Conservation (phyloP, 768 basidiomycete genomes). For the Daedalea quercina region DNA sequence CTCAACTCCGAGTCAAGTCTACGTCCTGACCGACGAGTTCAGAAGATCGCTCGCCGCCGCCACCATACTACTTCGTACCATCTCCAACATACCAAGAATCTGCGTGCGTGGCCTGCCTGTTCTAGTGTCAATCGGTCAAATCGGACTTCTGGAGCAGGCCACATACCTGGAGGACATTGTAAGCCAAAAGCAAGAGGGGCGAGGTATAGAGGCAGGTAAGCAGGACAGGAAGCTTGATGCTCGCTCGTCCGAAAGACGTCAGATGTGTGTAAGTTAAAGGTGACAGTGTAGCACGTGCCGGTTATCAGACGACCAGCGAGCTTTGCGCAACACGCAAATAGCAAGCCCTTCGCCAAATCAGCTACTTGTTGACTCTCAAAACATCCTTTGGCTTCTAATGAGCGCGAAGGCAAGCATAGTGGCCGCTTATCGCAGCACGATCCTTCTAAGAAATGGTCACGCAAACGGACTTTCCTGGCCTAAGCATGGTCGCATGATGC, state of each 20-base stretch:
- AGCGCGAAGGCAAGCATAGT: too few relatives aligned
- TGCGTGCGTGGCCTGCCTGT: slow-evolving; percentile 74
- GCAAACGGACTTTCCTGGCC: not conserved
- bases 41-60: not conserved
- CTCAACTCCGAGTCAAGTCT: slow-evolving; percentile 57
- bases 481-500: slow-evolving; percentile 34
- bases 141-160: not conserved
- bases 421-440: not conserved
- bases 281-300: not conserved
- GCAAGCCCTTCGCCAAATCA: too few relatives aligned
- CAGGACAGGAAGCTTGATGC: not conserved
- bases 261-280: too few relatives aligned
- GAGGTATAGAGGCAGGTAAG: not conserved
- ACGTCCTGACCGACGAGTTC: slow-evolving; percentile 32
- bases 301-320: not conserved
- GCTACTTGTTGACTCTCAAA: too few relatives aligned
- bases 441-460: not conserved
- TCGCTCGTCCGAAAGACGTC: too few relatives aligned
- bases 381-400: too few relatives aligned
- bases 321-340: too few relatives aligned
- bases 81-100: slow-evolving; percentile 84
- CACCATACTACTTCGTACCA: slow-evolving; percentile 32
- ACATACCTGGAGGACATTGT: slow-evolving; percentile 1
- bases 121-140: slow-evolving; percentile 25
- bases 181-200: not conserved